Base-by-base conservation (phyloP, 1,139 yeast genomes). In the Magnusiomyces paraingens region DNA sequence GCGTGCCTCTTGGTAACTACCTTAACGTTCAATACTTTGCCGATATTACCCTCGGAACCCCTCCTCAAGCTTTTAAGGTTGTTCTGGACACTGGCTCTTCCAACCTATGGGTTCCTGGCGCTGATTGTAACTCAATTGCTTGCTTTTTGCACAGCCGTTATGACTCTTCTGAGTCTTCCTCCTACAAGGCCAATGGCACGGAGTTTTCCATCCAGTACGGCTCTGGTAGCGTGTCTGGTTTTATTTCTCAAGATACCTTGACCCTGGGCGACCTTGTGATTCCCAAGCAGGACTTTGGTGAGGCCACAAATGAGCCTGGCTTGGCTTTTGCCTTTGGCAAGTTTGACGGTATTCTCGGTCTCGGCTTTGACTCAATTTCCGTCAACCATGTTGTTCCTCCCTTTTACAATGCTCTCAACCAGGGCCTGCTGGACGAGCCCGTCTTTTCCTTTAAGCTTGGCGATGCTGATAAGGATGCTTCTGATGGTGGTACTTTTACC, bases 301-400 rank as follows among this genome's bases (percentile, higher is more conserved):
- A 93, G 77, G 93, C 96, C 58, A 93, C 99, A 57, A 81, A 82
- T 62, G 99, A 93, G 75, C 98, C 99, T 40, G 99, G 99, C 54
- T 80, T 93, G 64, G 95, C 98, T 0, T 93, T 93, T 75, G 98
- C 98, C 54, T 93, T 93, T 73, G 99, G 96, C 70, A 91, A 93
- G 66, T 90, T 93, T 69, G 99, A 93, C 70, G 99, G 99, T 72
- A 90, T 93, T 62, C 77, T 93, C 59, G 99, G 99, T 61, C 81
- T 93, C 64, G 99, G 89, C 60, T 93, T 90, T 74, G 89, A 88
- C 73, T 78, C 96, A 55, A 89, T 93, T 62, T 80, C 98, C 15
- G 96, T 88, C 57, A 78, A 90, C 76, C 79, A 81, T 66, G 81
- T 91, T 65, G 95, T 87, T 41, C 98, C 99, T 56, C 99, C 99